phyloP scores from a whole-genome alignment of 176 grass and related monocot genomes.

The Musa itinerans region DNA sequence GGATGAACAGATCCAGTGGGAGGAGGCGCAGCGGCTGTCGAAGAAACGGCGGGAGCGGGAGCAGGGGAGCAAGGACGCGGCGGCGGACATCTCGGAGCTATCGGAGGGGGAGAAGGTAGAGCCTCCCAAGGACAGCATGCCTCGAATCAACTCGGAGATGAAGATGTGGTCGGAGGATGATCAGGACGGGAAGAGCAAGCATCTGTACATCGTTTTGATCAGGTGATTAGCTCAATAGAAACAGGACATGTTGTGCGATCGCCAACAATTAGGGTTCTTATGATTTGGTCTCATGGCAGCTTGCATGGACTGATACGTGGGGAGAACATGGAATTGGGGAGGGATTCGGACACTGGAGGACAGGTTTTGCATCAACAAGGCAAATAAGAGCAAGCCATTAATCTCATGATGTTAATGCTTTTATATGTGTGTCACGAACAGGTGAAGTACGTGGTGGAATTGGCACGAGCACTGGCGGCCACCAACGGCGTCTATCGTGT shows the following conservation, averaged over 20 bases:
- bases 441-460: slow-evolving; percentile 96
- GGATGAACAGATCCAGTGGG: slow-evolving; percentile 30
- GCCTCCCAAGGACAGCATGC: background rate
- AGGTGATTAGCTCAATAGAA: slow-evolving; percentile 30
- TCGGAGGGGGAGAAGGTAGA: slow-evolving; percentile 56
- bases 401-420: too few relatives aligned
- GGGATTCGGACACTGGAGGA: slow-evolving; percentile 83
- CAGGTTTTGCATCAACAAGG: slow-evolving; percentile 33
- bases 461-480: slow-evolving; percentile 73
- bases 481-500: slow-evolving; percentile 69
- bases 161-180: slow-evolving; percentile 46
- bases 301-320: slow-evolving; percentile 82
- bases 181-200: slow-evolving; percentile 19
- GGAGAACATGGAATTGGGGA: slow-evolving; percentile 91
- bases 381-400: background rate
- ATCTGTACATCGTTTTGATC: slow-evolving; percentile 82
- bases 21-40: slow-evolving; percentile 30
- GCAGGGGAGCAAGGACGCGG: slow-evolving; percentile 44
- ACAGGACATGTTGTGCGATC: too few relatives aligned
- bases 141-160: slow-evolving; percentile 34
- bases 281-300: slow-evolving; percentile 19
- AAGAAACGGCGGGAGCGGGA: slow-evolving; percentile 39
- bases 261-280: background rate
- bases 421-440: background rate
- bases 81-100: slow-evolving; percentile 53